Base-by-base conservation (phyloP, 164 flowering plant species). In the Nelumbo lutea region DNA sequence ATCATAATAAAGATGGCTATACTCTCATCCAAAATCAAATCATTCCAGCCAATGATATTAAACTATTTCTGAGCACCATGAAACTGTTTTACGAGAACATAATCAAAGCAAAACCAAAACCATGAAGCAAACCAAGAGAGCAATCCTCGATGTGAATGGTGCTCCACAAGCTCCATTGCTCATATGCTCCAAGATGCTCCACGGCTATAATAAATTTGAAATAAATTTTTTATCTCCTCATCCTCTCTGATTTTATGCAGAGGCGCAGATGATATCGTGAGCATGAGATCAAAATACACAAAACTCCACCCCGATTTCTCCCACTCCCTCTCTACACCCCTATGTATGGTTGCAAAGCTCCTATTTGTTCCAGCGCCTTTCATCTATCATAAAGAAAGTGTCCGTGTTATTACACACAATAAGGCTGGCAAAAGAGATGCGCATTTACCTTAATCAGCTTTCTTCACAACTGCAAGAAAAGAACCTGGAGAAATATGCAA, bases 321-420 rank as follows among this genome's bases (percentile, higher is more conserved):
- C 87, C 84, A 85, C 72, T 83, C 96, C 88, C 91, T 74, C 77
- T 83, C 85, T 85, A 90, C 83, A 87, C 77, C 91, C 97, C 95
- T 94, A 94, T 83, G 90, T 78, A 86, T 82, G 87, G 81, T 79
- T 80, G 86, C 93, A 89, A 88, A 85, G 98, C 96, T 89, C 98
- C 89, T 78, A 83, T 79, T 83, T 83, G 85, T 85, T 95, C 96
- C 87, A 88, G 98, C 94, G 84, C 91, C 88, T 82, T 86, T 78
- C 87, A 90, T 95, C 97, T 90, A 91, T 83, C 96, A 95, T 91
- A 83, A 83, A 92, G 81, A 89, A 91, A 89, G 93, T 85, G 85
- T 86, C 73, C 69, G 75, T 60, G 91, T 90, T 88, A 94, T 79
- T 82, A 85, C 74, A 83, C 73, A 81, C 77, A 73, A 83, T 73